Evolutionary conservation across 371 early-diverging fungal species (phyloP), one percentile per base, ranked within the genome.

Genomic region (Catenaria anguillulae): DNA sequence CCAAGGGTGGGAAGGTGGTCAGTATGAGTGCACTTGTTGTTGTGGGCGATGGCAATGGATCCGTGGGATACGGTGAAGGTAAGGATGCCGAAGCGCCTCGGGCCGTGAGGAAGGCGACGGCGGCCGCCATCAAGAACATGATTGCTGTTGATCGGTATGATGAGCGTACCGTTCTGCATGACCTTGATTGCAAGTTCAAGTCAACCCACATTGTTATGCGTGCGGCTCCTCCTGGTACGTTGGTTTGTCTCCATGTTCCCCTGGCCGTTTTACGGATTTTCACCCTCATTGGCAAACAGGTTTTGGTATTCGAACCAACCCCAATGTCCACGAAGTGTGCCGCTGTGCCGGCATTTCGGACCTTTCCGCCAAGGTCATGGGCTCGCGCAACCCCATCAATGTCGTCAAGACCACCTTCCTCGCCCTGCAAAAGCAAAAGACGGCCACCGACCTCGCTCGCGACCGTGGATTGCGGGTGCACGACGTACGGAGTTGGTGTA

Each of bases 341-440:
- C 80, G 89, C 64, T 92, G 92, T 70, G 75, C 90, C 40, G 98
- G 98, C 40, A 88, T 97, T 68, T 76, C 84, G 64, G 98, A 98
- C 75, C 66, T 97, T 65, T 80, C 87, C 59, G 90, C 85, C 62
- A 97, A 97, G 73, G 86, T 94, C 34, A 75, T 80, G 67, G 97
- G 98, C 5, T 92, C 92, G 23, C 78, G 81, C 50, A 94, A 92
- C 71, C 93, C 93, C 15, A 89, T 97, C 88, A 98, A 98, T 71
- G 97, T 98, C 33, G 84, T 94, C 75, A 94, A 98, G 79, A 91
- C 87, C 26, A 87, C 90, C 6, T 93, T 97, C 70, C 90, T 85
- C 71, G 98, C 98, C 6, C 72, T 98, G n/a, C 70, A 74, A 54
- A 70, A 75, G 42, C 98, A 97, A 75, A 83, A 80, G 69, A 71